Percentiles rank a stretch among this genome's conserved stretches.
Evolutionary conservation across 2,329 filamentous ascomycete genomes (phyloP).

Genomic region (Colletotrichum filicis): DNA sequence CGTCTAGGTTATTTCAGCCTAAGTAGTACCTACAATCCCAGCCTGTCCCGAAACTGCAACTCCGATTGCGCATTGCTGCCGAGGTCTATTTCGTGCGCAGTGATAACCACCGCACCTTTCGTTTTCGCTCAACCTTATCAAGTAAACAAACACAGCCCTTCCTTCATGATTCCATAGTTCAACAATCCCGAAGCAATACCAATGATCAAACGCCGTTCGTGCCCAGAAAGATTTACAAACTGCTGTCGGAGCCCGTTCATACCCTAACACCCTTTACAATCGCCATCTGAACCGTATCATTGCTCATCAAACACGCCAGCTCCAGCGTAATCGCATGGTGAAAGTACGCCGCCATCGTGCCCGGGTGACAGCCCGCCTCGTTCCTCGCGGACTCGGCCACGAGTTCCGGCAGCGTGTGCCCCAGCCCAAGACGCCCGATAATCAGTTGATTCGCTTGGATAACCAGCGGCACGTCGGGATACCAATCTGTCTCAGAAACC

Average conservation of each 20-base stretch:
- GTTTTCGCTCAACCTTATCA: not conserved
- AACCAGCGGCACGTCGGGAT: constrained; percentile 30
- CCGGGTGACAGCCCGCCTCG: constrained; percentile 25
- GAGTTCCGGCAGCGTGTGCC: constrained; percentile 21
- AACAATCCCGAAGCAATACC: not conserved
- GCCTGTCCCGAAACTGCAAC: not conserved
- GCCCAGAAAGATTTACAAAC: not conserved
- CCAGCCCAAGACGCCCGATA: constrained; percentile 28
- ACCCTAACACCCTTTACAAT: constrained; percentile 27
- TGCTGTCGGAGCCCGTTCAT: not conserved
- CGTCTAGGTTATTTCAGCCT: not conserved
- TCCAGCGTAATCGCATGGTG: constrained; percentile 28
- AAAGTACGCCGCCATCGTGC: constrained; percentile 33
- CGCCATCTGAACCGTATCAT: constrained; percentile 26
- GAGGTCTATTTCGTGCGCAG: not conserved
- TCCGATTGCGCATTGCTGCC: not conserved
- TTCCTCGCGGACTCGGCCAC: constrained; percentile 26
- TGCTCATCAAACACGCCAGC: constrained; percentile 31
- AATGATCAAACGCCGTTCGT: constrained; percentile 11
- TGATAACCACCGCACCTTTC: not conserved
- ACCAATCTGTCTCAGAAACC: constrained; percentile 12
- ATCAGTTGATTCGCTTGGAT: constrained; percentile 32
- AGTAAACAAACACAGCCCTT: not conserved
- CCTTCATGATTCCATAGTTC: not conserved
- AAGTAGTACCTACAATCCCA: not conserved